Percentiles rank a stretch among this genome's conserved stretches.
Evolutionary conservation across 768 basidiomycete species (phyloP).

Genomic region (Lactifluus pinguis): DNA sequence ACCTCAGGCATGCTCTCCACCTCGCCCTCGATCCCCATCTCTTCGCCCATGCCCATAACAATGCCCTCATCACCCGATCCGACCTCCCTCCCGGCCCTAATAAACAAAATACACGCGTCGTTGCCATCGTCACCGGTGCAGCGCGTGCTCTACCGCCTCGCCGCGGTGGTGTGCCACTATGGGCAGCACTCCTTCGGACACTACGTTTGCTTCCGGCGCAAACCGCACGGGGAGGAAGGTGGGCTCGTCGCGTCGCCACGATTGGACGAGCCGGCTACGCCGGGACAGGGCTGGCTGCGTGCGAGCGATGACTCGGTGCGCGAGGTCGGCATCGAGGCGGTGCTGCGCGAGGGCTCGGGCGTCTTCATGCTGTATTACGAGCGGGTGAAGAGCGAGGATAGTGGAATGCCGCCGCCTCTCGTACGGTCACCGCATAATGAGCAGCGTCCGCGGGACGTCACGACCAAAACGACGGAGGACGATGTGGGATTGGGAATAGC

Average conservation of each 20-base stretch:
- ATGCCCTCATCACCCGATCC: conserved; percentile 31
- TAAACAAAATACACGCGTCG: not conserved
- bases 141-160: conserved; percentile 74
- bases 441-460: conserved; percentile 29
- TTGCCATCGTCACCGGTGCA: not conserved
- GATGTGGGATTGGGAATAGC: not conserved
- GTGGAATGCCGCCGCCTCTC: no score
- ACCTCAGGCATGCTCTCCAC: conserved; percentile 73
- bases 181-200: conserved; percentile 92
- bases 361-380: conserved; percentile 96
- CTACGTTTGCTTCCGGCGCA: conserved; percentile 85
- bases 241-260: conserved; percentile 34
- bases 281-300: conserved; percentile 74
- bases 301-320: conserved; percentile 80
- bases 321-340: conserved; percentile 66
- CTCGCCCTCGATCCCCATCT: conserved; percentile 61
- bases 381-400: conserved; percentile 31
- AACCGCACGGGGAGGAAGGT: conserved; percentile 44
- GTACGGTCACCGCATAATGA: not conserved
- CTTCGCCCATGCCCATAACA: conserved; percentile 34
- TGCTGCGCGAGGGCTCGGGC: conserved; percentile 66
- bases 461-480: conserved; percentile 43
- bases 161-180: conserved; percentile 85
- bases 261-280: conserved; percentile 31
- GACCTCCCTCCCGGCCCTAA: not conserved